Percentiles rank a stretch among this genome's conserved stretches.
These are phyloP conservation scores for Pleoardoris graminearum DNA, from an alignment of 2,329 filamentous ascomycete genomes.

Conservation along the genomic window DNA sequence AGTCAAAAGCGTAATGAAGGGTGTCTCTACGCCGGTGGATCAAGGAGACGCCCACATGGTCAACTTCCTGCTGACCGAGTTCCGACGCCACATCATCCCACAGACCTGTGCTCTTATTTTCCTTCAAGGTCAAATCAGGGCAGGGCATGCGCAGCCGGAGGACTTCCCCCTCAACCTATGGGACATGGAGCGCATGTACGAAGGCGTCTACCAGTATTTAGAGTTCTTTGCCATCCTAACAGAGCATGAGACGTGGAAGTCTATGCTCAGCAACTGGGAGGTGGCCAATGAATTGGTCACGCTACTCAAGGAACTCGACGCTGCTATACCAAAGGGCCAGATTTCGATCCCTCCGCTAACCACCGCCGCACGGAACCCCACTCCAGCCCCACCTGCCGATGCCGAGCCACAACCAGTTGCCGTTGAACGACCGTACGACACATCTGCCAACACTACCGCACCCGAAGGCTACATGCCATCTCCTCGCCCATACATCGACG, in stretches of 20 bases:
- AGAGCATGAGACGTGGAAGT: slow-evolving; percentile 80
- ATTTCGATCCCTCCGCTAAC: slow-evolving; percentile 62
- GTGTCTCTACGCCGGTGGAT: slow-evolving; percentile 53
- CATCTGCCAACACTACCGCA: slow-evolving; percentile 47
- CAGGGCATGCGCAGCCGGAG: slow-evolving; percentile 72
- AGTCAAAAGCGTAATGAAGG: slow-evolving; percentile 50
- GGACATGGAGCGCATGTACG: slow-evolving; percentile 97
- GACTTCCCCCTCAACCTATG: slow-evolving; percentile 94
- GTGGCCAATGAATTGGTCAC: slow-evolving; percentile 86
- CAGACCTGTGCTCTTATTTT: slow-evolving; percentile 95
- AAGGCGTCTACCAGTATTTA: slow-evolving; percentile 90
- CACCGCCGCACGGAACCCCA: slow-evolving; percentile 33
- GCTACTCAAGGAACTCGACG: slow-evolving; percentile 82
- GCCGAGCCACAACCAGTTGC: slow-evolving; percentile 43
- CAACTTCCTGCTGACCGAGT: slow-evolving; percentile 90
- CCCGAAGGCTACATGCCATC: slow-evolving; percentile 50
- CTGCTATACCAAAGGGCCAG: slow-evolving; percentile 73
- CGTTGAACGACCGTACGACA: slow-evolving; percentile 69
- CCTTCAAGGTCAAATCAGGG: slow-evolving; percentile 85
- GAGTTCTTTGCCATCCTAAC: slow-evolving; percentile 91
- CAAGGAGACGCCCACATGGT: slow-evolving; percentile 67
- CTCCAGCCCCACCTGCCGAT: slow-evolving; percentile 36
- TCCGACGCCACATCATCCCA: slow-evolving; percentile 88
- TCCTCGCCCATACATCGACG: slow-evolving; percentile 52
- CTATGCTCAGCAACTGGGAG: slow-evolving; percentile 88